phyloP scores from a whole-genome alignment of 305 asterid genomes.

The Caryopteris hybrid region DNA sequence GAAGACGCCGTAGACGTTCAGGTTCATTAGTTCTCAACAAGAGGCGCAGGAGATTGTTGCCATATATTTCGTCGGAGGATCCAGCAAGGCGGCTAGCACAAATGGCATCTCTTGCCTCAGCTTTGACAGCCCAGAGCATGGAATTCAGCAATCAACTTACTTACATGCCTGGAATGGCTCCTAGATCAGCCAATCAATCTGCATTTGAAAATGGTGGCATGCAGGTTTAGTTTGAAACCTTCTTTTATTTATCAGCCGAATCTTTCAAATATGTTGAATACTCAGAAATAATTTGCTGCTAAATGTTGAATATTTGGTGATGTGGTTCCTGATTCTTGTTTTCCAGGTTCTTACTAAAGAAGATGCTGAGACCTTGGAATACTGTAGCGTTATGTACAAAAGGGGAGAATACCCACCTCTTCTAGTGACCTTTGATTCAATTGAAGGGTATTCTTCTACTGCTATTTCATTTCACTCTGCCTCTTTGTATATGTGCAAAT shows the following conservation, averaged over 20 bases:
- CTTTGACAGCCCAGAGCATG: slow-evolving; percentile 58
- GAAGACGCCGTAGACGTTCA: slow-evolving; percentile 60
- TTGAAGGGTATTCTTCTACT: slow-evolving; percentile 62
- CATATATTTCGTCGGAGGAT: slow-evolving; percentile 56
- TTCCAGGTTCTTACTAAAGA: slow-evolving; percentile 67
- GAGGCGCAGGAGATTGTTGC: slow-evolving; percentile 68
- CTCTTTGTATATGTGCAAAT: background rate
- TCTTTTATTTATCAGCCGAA: background rate
- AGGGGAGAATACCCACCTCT: slow-evolving; percentile 82
- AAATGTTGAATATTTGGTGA: background rate
- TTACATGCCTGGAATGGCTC: slow-evolving; percentile 66
- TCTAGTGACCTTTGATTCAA: slow-evolving; percentile 57
- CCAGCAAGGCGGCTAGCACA: slow-evolving; percentile 47
- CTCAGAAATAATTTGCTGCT: background rate
- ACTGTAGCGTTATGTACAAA: slow-evolving; percentile 51
- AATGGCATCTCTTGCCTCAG: slow-evolving; percentile 70
- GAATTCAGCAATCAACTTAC: slow-evolving; percentile 66
- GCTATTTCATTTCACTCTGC: background rate
- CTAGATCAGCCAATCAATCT: slow-evolving; percentile 66
- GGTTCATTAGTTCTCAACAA: slow-evolving; percentile 51
- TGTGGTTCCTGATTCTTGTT: background rate
- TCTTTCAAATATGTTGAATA: background rate
- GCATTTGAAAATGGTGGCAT: slow-evolving; percentile 71
- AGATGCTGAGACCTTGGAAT: slow-evolving; percentile 54
- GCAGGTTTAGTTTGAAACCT: slow-evolving; percentile 50